Conservation (phyloP, 1,284 basidiomycete species). For the Kwoniella shivajii region DNA sequence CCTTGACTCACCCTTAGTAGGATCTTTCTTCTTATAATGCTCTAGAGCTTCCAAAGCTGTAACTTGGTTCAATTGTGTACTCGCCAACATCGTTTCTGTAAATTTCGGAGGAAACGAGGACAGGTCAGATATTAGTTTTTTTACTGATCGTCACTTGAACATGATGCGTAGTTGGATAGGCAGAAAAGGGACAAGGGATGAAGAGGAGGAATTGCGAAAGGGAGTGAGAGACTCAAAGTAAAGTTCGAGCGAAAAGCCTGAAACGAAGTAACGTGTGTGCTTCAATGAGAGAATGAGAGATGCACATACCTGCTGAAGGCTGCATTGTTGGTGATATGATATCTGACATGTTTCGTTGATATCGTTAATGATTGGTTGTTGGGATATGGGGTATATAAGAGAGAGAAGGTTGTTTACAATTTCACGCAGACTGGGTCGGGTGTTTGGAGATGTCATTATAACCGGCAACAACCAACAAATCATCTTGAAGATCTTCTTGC, state of each 20-base stretch:
- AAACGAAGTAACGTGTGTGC: no score
- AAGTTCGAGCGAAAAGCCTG: no score
- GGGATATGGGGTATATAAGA: not conserved
- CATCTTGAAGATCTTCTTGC: no score
- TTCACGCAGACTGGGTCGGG: not conserved
- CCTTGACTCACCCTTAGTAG: slow-evolving; percentile 20
- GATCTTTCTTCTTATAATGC: slow-evolving; percentile 23
- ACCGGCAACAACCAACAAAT: no score
- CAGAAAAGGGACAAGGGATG: not conserved
- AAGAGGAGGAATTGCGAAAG: not conserved
- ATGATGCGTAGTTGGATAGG: no score
- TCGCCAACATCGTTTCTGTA: slow-evolving; percentile 3
- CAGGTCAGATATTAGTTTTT: no score
- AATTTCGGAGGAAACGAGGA: no score
- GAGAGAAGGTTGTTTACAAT: not conserved
- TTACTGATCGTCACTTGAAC: no score
- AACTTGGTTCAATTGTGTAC: not conserved
- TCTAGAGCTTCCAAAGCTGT: slow-evolving; percentile 12
- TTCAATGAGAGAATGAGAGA: no score
- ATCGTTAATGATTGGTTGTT: not conserved
- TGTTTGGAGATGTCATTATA: not conserved
- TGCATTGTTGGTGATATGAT: slow-evolving; percentile 24
- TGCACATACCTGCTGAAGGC: slow-evolving; percentile 15
- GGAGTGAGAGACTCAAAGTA: not conserved
- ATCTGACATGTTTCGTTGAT: slow-evolving; percentile 9